Evolutionary conservation across 2,329 filamentous ascomycete genomes (phyloP).

Genomic region (Akanthomyces muscarius): DNA sequence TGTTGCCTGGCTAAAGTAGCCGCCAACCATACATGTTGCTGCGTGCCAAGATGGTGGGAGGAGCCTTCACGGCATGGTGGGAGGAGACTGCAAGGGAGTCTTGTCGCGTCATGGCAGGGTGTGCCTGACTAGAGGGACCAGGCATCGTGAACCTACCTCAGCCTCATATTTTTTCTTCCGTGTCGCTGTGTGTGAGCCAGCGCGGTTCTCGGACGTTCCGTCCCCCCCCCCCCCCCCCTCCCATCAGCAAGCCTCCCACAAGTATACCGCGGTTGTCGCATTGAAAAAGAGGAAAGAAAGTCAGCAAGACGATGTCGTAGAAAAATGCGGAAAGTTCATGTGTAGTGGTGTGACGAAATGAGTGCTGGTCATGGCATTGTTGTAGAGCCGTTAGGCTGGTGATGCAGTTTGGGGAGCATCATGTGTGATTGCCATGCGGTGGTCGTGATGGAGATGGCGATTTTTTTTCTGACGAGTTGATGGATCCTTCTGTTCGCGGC

Average conservation of each 20-base stretch:
- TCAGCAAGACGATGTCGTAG: neutral
- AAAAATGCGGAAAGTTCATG: slow-evolving; percentile 19
- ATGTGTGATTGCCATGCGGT: slow-evolving; percentile 12
- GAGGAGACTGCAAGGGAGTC: neutral
- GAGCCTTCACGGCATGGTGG: slow-evolving; percentile 1
- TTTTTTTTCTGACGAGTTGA: slow-evolving; percentile 1
- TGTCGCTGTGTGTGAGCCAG: neutral
- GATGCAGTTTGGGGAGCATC: slow-evolving; percentile 6
- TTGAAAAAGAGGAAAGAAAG: neutral
- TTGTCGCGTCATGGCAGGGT: neutral
- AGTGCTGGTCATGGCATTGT: neutral
- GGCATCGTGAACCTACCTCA: slow-evolving; percentile 15
- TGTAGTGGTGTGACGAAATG: neutral
- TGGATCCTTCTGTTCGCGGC: slow-evolving; percentile 6
- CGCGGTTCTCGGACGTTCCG: slow-evolving; percentile 15
- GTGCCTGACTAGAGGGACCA: slow-evolving; percentile 13
- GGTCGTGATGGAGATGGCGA: slow-evolving; percentile 4
- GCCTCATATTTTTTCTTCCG: slow-evolving; percentile 13
- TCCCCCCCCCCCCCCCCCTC: neutral
- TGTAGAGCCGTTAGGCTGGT: neutral
- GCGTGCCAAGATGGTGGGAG: slow-evolving; percentile 8
- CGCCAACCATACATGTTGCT: neutral
- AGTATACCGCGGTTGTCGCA: neutral
- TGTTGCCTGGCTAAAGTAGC: neutral
- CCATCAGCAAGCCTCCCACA: slow-evolving; percentile 4